Percentiles rank a stretch among this genome's conserved stretches.
Conservation (phyloP, 306 rosid species). For the Chamaecrista fasciculata region DNA sequence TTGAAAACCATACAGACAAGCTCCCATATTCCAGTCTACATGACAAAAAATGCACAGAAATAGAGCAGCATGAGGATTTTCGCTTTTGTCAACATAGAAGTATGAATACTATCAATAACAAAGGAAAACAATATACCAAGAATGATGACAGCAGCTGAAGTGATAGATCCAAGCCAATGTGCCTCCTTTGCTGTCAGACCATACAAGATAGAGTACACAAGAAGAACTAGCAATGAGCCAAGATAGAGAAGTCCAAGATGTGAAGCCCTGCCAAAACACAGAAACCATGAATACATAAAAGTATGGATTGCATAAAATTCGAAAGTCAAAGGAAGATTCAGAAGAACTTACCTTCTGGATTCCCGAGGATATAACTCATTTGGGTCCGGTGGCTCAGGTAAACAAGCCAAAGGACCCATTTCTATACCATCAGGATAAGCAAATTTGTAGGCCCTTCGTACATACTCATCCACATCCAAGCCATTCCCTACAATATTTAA, state of each 20-base stretch:
- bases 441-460: slow-evolving; percentile 93
- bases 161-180: slow-evolving; percentile 84
- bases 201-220: slow-evolving; percentile 64
- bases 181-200: slow-evolving; percentile 52
- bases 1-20: slow-evolving; percentile 92
- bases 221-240: slow-evolving; percentile 86
- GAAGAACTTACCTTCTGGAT: slow-evolving; percentile 68
- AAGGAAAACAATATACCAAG: slow-evolving; percentile 57
- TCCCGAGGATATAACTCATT: slow-evolving; percentile 97
- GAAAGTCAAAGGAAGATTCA: slow-evolving; percentile 26
- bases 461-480: slow-evolving; percentile 96
- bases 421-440: slow-evolving; percentile 97
- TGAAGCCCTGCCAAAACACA: slow-evolving; percentile 69
- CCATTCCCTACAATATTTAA: slow-evolving; percentile 75
- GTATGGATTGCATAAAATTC: slow-evolving; percentile 5
- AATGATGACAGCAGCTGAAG: slow-evolving; percentile 94
- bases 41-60: slow-evolving; percentile 25
- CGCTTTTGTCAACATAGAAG: background rate
- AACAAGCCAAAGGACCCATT: slow-evolving; percentile 92
- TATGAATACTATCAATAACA: slow-evolving; percentile 28
- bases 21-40: slow-evolving; percentile 99
- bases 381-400: slow-evolving; percentile 98
- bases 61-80: slow-evolving; percentile 25
- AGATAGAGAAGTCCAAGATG: slow-evolving; percentile 93
- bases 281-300: slow-evolving; percentile 13